Conservation (phyloP, 2,329 filamentous ascomycete species). For the Colletotrichum euphorbiae region DNA sequence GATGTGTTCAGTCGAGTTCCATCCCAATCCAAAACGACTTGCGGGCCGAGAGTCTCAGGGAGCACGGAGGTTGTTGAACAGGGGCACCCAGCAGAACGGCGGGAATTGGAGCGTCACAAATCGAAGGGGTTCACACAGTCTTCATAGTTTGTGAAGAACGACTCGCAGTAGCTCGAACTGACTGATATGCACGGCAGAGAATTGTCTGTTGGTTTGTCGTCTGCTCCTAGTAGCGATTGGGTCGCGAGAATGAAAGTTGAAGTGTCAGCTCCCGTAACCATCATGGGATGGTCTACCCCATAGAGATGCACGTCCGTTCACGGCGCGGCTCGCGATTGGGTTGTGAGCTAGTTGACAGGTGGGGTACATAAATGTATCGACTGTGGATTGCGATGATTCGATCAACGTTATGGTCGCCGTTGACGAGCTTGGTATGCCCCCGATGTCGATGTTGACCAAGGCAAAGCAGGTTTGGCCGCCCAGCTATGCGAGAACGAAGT, state of each 20-base stretch:
- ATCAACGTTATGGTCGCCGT: not conserved
- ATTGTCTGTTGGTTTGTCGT: not conserved
- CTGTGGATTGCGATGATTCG: constrained; percentile 13
- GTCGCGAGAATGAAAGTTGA: constrained; percentile 7
- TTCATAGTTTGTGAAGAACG: constrained; percentile 1
- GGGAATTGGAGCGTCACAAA: constrained; percentile 19
- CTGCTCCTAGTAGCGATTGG: constrained; percentile 10
- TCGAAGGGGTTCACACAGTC: not conserved
- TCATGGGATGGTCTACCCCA: not conserved
- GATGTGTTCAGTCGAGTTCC: constrained; percentile 19
- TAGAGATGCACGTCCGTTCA: constrained; percentile 10
- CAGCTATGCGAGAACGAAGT: constrained; percentile 11
- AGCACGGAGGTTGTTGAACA: constrained; percentile 26
- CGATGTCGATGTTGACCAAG: not conserved
- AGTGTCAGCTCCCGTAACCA: constrained; percentile 17
- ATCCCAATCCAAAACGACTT: constrained; percentile 22
- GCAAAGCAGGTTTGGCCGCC: not conserved
- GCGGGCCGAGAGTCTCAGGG: constrained; percentile 18
- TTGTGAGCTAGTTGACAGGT: constrained; percentile 25
- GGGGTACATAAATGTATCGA: constrained; percentile 8
- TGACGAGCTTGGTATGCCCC: constrained; percentile 1
- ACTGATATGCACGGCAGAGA: constrained; percentile 5
- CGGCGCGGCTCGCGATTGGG: constrained; percentile 34
- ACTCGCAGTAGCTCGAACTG: constrained; percentile 11
- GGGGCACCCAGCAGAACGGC: constrained; percentile 21